Evolutionary conservation across 345 rosid genomes (phyloP).

Genomic region (Pistacia integerrima): DNA sequence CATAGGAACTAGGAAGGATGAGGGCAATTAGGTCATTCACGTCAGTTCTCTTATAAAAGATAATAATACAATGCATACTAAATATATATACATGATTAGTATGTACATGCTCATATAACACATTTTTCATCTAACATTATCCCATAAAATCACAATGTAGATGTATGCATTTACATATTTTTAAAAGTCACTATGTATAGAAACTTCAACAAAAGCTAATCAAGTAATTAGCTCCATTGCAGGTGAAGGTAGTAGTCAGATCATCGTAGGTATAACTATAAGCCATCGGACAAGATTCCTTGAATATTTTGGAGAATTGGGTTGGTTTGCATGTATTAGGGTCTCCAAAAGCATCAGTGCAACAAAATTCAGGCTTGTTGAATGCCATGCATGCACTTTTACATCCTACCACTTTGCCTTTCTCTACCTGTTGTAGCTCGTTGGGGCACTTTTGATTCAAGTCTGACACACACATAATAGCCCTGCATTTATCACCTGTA

Average conservation of each 20-base stretch:
- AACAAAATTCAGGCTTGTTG: conserved; percentile 43
- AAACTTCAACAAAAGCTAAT: conserved; percentile 39
- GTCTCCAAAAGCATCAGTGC: conserved; percentile 42
- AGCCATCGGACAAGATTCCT: conserved; percentile 44
- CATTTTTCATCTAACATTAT: not conserved
- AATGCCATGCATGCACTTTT: conserved; percentile 52
- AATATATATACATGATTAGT: no score
- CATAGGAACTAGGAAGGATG: no score
- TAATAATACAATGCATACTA: no score
- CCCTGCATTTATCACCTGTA: conserved; percentile 27
- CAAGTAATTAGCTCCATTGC: conserved; percentile 35
- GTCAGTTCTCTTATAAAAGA: no score
- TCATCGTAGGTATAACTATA: conserved; percentile 60
- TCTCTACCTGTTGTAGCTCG: conserved; percentile 28
- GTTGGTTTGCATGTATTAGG: conserved; percentile 52
- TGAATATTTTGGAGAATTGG: conserved; percentile 45
- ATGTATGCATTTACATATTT: not conserved
- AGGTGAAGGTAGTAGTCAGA: conserved; percentile 42
- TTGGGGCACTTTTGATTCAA: conserved; percentile 42
- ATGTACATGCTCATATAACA: no score
- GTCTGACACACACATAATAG: conserved; percentile 31
- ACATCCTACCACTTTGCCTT: conserved; percentile 42
- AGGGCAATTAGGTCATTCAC: no score
- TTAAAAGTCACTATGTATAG: not conserved
- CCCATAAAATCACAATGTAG: not conserved